Percentiles rank a stretch among this genome's conserved stretches.
Evolutionary conservation across 2,329 filamentous ascomycete species (phyloP).

Genomic region (Fusarium sp.): DNA sequence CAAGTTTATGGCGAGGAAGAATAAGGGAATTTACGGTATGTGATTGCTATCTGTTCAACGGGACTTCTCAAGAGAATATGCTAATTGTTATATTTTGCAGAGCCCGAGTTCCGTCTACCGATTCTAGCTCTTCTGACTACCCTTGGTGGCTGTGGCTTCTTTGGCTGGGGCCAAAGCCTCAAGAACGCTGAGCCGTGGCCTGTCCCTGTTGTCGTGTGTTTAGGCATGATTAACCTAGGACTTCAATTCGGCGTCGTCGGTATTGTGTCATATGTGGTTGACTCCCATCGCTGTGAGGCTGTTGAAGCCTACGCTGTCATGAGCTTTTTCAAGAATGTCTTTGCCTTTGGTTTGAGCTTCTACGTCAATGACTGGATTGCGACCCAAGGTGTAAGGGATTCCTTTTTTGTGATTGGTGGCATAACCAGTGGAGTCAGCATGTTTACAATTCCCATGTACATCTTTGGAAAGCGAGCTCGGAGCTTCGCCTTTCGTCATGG

Average conservation of each 20-base stretch:
- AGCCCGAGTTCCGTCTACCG: conserved; percentile 7
- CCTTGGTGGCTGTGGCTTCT: background rate
- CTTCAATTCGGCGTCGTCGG: background rate
- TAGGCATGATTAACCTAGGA: background rate
- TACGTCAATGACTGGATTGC: conserved; percentile 9
- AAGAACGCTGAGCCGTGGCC: background rate
- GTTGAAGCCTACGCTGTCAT: conserved; percentile 1
- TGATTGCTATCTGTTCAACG: accelerated
- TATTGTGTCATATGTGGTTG: background rate
- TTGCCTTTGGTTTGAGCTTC: conserved; percentile 3
- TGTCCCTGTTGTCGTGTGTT: background rate
- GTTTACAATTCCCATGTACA: background rate
- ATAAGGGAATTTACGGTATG: background rate
- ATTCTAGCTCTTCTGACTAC: background rate
- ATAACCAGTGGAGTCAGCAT: background rate
- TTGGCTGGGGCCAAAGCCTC: conserved; percentile 3
- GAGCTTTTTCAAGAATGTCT: conserved; percentile 11
- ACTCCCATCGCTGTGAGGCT: background rate
- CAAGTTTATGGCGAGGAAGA: background rate
- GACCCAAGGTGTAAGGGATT: background rate
- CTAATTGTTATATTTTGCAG: accelerated
- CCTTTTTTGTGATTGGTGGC: background rate
- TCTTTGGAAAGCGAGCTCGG: conserved; percentile 1
- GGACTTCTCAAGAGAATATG: accelerated
- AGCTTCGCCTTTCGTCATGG: background rate